phyloP scores from a whole-genome alignment of 352 stramenopile genomes.

The Phytophthora nicotianae region DNA sequence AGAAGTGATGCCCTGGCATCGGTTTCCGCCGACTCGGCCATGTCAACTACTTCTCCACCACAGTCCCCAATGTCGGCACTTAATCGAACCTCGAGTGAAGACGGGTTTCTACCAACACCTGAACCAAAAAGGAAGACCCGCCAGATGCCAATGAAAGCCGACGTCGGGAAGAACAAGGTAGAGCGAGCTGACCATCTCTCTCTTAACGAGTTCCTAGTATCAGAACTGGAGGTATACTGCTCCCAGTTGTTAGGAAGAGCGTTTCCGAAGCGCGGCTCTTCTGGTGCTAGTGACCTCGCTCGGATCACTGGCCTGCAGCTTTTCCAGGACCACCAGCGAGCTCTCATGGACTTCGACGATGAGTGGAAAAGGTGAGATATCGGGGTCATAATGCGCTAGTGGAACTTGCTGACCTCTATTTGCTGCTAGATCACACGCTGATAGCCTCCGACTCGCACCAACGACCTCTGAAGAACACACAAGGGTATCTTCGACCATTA shows the following conservation, averaged over 20 bases:
- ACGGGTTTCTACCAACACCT: conserved; percentile 24
- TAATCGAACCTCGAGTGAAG: conserved; percentile 32
- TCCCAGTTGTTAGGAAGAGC: conserved; percentile 31
- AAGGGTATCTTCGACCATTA: conserved; percentile 8
- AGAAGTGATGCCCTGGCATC: conserved; percentile 1
- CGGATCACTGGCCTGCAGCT: conserved; percentile 50
- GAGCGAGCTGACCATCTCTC: conserved; percentile 41
- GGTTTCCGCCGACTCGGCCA: conserved; percentile 11
- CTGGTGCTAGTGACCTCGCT: conserved; percentile 31
- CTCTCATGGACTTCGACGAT: conserved; percentile 60
- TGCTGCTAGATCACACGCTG: conserved; percentile 32
- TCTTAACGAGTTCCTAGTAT: conserved; percentile 58
- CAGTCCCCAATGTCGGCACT: conserved; percentile 30
- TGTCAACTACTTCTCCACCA: conserved; percentile 17
- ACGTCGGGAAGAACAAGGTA: conserved; percentile 20
- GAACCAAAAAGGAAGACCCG: conserved; percentile 22
- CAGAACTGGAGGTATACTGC: conserved; percentile 55
- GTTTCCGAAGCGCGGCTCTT: conserved; percentile 8
- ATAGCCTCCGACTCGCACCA: conserved; percentile 22
- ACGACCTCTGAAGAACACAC: conserved; percentile 3
- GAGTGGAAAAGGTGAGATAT: conserved; percentile 48
- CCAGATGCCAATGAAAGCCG: conserved; percentile 18
- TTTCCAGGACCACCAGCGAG: conserved; percentile 51
- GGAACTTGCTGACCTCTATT: conserved; percentile 6
- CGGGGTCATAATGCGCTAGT: not conserved